These are phyloP conservation scores for Phytophthora macrochlamydospora DNA, from an alignment of 352 stramenopile genomes.

Conservation along the genomic window DNA sequence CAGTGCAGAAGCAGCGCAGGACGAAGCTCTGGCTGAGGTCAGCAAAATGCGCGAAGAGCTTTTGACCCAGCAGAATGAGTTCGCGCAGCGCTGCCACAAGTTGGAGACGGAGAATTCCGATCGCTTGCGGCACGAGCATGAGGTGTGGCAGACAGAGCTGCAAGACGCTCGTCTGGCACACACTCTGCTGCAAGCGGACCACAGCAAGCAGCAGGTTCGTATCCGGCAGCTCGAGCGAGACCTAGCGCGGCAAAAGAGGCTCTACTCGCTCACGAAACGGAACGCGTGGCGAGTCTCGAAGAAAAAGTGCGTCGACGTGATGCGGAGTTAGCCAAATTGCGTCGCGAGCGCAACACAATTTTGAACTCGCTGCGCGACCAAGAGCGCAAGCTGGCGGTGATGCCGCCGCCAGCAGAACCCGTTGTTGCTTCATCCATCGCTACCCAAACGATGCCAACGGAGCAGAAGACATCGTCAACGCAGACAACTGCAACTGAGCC, in stretches of 20 bases:
- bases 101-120: conserved; percentile 40
- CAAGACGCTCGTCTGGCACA: conserved; percentile 56
- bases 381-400: conserved; percentile 39
- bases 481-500: conserved; percentile 16
- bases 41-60: conserved; percentile 51
- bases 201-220: conserved; percentile 62
- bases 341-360: conserved; percentile 70
- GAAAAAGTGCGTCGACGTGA: conserved; percentile 43
- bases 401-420: conserved; percentile 2
- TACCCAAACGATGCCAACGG: conserved; percentile 29
- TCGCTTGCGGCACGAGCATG: conserved; percentile 50
- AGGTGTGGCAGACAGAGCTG: conserved; percentile 66
- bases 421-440: conserved; percentile 11
- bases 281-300: conserved; percentile 44
- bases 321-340: conserved; percentile 55
- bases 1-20: conserved; percentile 25
- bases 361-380: conserved; percentile 61
- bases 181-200: conserved; percentile 52
- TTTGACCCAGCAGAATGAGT: conserved; percentile 33
- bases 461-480: conserved; percentile 18
- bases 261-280: conserved; percentile 45
- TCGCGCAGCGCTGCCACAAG: conserved; percentile 30
- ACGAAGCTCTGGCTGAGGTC: conserved; percentile 41
- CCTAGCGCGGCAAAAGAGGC: conserved; percentile 56
- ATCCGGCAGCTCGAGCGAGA: conserved; percentile 70